Evolutionary conservation across 441 rosid genomes (phyloP), one percentile per base, ranked within the genome.

Genomic region (Pelargonium citronellum): DNA sequence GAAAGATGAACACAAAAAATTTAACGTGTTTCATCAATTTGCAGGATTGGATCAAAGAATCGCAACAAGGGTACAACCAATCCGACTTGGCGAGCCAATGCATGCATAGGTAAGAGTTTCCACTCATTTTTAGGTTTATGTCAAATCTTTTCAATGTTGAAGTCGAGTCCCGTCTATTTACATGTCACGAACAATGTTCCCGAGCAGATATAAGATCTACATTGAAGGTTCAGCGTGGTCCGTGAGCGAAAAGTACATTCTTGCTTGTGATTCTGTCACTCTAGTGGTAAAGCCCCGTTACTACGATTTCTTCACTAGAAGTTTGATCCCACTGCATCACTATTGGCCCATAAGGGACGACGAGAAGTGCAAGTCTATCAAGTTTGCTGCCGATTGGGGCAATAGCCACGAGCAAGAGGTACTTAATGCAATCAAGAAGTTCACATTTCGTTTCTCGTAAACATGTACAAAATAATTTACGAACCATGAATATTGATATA

Each of bases 381-480:
- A 90, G 82, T 92, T 87, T 77, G 91, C 96, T 3, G 97, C 88
- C 0, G 86, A 88, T 3, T 90, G 97, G 97, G 95, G 92, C 64
- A 88, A 92, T 74, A 78, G 76, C 41, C 84, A 86, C 84, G 77
- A 78, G 5, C 75, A 76, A 16, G 80, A 92, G 90, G 95, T 91
- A 17, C 19, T 0, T 1, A 53, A 39, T 39, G 43, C 43, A 39
- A 39, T 39, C 43, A 39, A 39, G 43, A 39, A 39, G 43, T 39
- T 37, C 41, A 37, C 41, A 39, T 39, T 39, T 39, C 9, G 1
- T 39, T 39, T 39, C 43, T 39, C 9, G 43, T 39, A 4, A 39
- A 39, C 9, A 7, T 39, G 43, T 39, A 39, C 6, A 39, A 39
- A 39, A 39, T 39, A 39, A 39, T 15, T 7, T 39, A 11, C 8